Base-by-base conservation (phyloP, 75 land plant genomes). In the Pinus taeda region DNA sequence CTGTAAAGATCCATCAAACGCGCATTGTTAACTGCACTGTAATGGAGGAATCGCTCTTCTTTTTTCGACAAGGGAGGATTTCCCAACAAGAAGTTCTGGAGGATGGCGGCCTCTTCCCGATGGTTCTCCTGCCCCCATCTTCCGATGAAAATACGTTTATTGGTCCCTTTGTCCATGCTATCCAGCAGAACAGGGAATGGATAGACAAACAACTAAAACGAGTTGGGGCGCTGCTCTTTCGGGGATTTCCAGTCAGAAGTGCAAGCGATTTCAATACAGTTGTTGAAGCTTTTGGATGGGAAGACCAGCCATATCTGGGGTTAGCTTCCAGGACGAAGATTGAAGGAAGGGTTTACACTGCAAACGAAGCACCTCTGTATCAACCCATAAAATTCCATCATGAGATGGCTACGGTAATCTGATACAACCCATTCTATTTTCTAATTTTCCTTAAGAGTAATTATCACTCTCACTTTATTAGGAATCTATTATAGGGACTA, bases 331-430 rank as follows among this genome's bases (percentile, higher is more conserved):
- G 89, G 29, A 56, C 69, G 0, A 67, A 71, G 58, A 56, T 87
- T 17, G n/a, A 77, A 15, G 80, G 83, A n/a, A 42, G 83, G 3
- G 81, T 84, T 3, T 84, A 53, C 67, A 87, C 89, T 11, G 86
- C 86, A 33, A 87, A 87, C 66, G 89, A 87, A n/a, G 76, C 62
- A 20, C 74, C 81, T 33, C 33, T 33, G 33, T 14, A 62, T 15
- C 74, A 74, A 36, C 59, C 66, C 83, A 87, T 87, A 15, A 65
- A 73, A 71, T 87, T 72, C 81, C 89, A 87, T 57, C 84, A 84
- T 60, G 89, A 87, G 59, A 83, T 84, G 81, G 76, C 75, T 36
- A 33, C 81, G 76, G 86, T 87, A 75, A 57, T 74, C 0, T 39
- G 42, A 39, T 4, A 5, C 5, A 0, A 39, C 0, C 5, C 5